These are phyloP conservation scores for Forsythia viridissima DNA, from an alignment of 257 asterid genomes.

Conservation along the genomic window DNA sequence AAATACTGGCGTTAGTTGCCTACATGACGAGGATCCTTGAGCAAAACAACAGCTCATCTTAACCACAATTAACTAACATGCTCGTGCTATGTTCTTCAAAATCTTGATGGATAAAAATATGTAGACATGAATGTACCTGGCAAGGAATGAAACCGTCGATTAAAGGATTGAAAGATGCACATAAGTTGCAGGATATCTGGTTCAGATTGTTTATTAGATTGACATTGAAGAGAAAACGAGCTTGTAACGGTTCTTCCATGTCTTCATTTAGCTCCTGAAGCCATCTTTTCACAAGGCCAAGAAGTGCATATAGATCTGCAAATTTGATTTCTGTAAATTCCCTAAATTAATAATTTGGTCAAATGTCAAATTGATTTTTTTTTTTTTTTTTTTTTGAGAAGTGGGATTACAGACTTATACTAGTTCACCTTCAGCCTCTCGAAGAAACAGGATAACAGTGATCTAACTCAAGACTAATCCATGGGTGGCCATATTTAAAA, in stretches of 20 bases:
- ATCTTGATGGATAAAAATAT: constrained; percentile 13
- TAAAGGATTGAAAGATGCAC: constrained; percentile 50
- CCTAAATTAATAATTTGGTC: not conserved
- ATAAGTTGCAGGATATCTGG: constrained; percentile 79
- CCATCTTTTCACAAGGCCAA: constrained; percentile 75
- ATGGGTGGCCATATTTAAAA: not conserved
- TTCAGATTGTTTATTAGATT: constrained; percentile 49
- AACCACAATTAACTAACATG: constrained; percentile 16
- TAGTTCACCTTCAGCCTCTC: constrained; percentile 7
- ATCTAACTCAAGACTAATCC: constrained; percentile 14
- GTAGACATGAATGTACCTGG: constrained; percentile 51
- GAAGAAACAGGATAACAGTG: not conserved
- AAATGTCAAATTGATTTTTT: not conserved
- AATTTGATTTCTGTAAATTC: constrained; percentile 29
- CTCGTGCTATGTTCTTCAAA: constrained; percentile 11
- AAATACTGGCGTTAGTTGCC: not conserved
- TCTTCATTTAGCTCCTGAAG: constrained; percentile 68
- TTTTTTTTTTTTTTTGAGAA: not conserved
- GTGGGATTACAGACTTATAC: not conserved
- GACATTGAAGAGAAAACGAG: constrained; percentile 67
- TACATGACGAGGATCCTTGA: constrained; percentile 12
- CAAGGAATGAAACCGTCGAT: constrained; percentile 63
- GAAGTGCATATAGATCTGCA: constrained; percentile 66
- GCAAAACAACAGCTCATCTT: not conserved
- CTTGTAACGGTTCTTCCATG: constrained; percentile 58